Evolutionary conservation across 2,329 filamentous ascomycete species (phyloP).

Genomic region (Onygenales sp.): DNA sequence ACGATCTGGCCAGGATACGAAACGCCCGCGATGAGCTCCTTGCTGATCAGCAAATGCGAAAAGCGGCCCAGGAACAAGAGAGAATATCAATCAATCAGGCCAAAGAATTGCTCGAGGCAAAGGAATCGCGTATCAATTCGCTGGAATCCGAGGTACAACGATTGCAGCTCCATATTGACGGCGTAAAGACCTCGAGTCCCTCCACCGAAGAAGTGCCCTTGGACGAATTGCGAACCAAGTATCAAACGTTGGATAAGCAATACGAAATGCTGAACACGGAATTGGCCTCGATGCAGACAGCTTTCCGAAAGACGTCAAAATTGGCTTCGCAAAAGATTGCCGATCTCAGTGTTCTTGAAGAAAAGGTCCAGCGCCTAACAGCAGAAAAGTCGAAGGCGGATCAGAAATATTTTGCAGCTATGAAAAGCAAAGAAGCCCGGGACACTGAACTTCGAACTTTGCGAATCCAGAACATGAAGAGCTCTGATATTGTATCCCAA

Average conservation of each 20-base stretch:
- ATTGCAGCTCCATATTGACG: constrained; percentile 49
- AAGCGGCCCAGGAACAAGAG: constrained; percentile 69
- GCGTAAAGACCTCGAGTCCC: constrained; percentile 28
- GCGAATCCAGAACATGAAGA: constrained; percentile 76
- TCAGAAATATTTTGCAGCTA: constrained; percentile 93
- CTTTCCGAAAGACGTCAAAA: constrained; percentile 80
- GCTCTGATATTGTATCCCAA: constrained; percentile 84
- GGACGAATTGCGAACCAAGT: constrained; percentile 66
- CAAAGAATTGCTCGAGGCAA: constrained; percentile 68
- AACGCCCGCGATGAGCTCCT: constrained; percentile 75
- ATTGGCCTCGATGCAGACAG: constrained; percentile 77
- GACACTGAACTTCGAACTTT: constrained; percentile 71
- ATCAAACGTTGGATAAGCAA: constrained; percentile 66
- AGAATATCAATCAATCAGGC: constrained; percentile 60
- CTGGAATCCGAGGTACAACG: constrained; percentile 76
- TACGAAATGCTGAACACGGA: constrained; percentile 80
- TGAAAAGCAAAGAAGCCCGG: constrained; percentile 84
- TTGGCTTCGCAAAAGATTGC: constrained; percentile 79
- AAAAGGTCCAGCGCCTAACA: constrained; percentile 61
- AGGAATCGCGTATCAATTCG: constrained; percentile 69
- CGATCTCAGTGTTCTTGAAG: constrained; percentile 66
- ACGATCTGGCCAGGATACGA: constrained; percentile 76
- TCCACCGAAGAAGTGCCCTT: constrained; percentile 51
- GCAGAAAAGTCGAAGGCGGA: constrained; percentile 95
- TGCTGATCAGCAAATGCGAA: constrained; percentile 71